Base-by-base conservation (phyloP, 495 filamentous ascomycete genomes). In the Penicillium cosmopolitanum region DNA sequence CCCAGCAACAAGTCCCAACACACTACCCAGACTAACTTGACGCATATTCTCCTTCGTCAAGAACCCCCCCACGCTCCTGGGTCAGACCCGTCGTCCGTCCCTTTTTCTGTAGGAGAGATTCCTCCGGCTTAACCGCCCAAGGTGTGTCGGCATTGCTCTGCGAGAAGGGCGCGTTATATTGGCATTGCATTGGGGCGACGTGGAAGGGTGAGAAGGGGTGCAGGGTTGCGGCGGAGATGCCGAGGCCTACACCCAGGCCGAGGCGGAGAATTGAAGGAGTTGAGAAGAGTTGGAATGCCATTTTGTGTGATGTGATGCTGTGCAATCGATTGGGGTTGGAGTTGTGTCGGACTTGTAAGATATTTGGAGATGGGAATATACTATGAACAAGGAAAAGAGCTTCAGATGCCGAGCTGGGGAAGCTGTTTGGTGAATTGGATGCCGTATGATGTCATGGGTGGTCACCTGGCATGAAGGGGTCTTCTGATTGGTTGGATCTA, bases 1-100 rank as follows among this genome's bases (percentile, higher is more conserved):
- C 3, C 92, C 92, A 0, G 81, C 83, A 38, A 88, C 68, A 51
- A 96, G 77, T 4, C 91, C 89, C 34, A 87, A 62, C 13, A 92
- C 76, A 64, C 87, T 89, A 1, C 90, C 90, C 56, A 84, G 65
- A 56, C 86, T 89, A 53, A 92, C 75, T 77, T 93, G 87, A 58
- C 80, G 84, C 68, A 91, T 75, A 12, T 81, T 80, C 28, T 78
- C 73, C 0, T 84, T 65, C 19, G 67, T 78, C 40, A 81, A 47
- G 23, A 78, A 60, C 2, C 72, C 65, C 65, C 44, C 51, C 61
- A 18, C 53, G 52, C 0, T 59, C 48, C 19, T 57, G 50, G 5
- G 21, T 48, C 9, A 64, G 38, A 11, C 53, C 52, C 12, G 69
- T 71, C 12, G 70, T 70, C 11, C 36, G 55, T 15, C 69, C 64